These are phyloP conservation scores for Bonia amplexicaulis DNA, from an alignment of 176 grass and related monocot species.

Conservation along the genomic window DNA sequence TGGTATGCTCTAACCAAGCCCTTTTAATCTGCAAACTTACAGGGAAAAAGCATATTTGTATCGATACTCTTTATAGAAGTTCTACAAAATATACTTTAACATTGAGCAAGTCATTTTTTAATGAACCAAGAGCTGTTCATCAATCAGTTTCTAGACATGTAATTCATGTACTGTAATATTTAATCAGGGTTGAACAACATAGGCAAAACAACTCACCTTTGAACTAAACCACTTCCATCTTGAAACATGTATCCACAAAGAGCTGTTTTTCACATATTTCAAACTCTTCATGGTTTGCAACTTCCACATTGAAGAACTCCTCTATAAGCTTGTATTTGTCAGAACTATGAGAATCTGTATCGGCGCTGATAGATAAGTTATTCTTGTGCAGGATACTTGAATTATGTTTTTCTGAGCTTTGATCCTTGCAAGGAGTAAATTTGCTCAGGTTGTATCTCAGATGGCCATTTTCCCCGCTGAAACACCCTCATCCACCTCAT, in stretches of 20 bases:
- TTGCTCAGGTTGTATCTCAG: not conserved
- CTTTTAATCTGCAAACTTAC: not conserved
- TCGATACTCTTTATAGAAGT: not conserved
- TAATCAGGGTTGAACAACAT: not conserved
- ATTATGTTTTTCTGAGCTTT: constrained; percentile 13
- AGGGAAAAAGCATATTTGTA: constrained; percentile 6
- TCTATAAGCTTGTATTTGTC: constrained; percentile 23
- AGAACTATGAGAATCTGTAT: constrained; percentile 21
- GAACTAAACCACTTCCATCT: constrained; percentile 38
- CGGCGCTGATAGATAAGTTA: not conserved
- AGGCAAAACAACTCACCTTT: constrained; percentile 47
- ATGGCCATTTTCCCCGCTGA: constrained; percentile 31
- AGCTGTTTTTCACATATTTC: constrained; percentile 71
- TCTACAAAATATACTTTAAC: not conserved
- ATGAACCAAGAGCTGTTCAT: constrained; percentile 13
- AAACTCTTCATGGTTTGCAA: constrained; percentile 34
- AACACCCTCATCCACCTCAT: constrained; percentile 27
- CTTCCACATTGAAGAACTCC: constrained; percentile 58
- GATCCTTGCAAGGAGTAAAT: constrained; percentile 18
- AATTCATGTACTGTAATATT: constrained; percentile 11
- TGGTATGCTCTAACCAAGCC: not conserved
- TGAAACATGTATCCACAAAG: constrained; percentile 73
- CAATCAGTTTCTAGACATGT: not conserved
- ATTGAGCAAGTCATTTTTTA: not conserved
- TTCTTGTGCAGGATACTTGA: constrained; percentile 26